Base-by-base conservation (phyloP, 192 early-diverging fungal genomes). In the Chytriomyces sp. region DNA sequence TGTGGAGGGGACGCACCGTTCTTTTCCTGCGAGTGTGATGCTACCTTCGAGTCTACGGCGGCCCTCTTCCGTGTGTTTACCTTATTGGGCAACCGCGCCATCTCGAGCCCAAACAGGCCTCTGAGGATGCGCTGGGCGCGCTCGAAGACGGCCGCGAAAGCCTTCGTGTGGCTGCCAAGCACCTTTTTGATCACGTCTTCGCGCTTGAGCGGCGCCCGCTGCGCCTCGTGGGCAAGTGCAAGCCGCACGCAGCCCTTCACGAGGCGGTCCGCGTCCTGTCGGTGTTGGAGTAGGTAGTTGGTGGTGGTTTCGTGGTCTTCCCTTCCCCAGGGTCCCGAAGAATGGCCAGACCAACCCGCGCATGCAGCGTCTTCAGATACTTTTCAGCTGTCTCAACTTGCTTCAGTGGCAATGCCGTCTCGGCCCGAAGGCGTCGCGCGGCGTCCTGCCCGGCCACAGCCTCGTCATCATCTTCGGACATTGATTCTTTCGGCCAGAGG, bases 181-280 rank as follows among this genome's bases (percentile, higher is more conserved):
- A 33, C 30, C n/a, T 58, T n/a, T 33, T 66, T 74, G 36, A 59
- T 44, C 19, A 74, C 17, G 36, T 74, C 73, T 19, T 74, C 73
- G 22, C 63, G 36, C 39, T 67, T 64, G 2, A 67, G 25, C 33
- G 55, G 34, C 19, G 26, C 40, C 3, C 63, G 30, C 36, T 39
- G 34, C 5, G 7, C 25, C 19, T 66, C 37, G 14, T 31, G n/a
- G 8, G 49, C 63, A 10, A 74, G 61, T 7, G 73, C 73, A 25
- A 66, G 49, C 34, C 73, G 61, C 36, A 74, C 73, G n/a, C 65
- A 17, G 41, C 44, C 73, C 25, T 57, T 57, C 31, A 59, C 56
- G 19, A 54, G 38, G 25, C 63, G 63, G 25, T 73, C 52, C 3
- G 44, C 17, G 19, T 73, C 59, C 71, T 73, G 8, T 60, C 37